These are phyloP conservation scores for Nicotiana attenuata DNA, from an alignment of 257 asterid genomes.

Conservation along the genomic window DNA sequence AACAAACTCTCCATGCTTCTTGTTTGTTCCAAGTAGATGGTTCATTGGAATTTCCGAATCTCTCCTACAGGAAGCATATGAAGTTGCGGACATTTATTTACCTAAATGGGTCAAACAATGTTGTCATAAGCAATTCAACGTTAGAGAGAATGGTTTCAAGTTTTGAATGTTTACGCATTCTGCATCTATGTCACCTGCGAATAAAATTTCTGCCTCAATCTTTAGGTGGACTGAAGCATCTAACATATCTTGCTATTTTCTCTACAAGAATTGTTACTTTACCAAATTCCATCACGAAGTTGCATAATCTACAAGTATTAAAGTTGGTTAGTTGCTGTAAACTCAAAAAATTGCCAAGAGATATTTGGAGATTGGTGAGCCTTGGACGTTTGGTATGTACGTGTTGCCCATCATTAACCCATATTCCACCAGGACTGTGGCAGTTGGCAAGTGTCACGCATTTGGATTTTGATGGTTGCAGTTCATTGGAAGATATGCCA, in stretches of 20 bases:
- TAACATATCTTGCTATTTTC: neutral
- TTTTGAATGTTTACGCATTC: neutral
- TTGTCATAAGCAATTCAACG: neutral
- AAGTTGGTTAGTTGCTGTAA: neutral
- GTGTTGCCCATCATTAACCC: neutral
- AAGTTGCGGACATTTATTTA: neutral
- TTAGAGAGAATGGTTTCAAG: neutral
- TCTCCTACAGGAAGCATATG: neutral
- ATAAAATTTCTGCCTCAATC: neutral
- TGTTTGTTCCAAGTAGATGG: neutral
- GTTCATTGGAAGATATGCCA: neutral
- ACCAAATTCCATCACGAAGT: neutral
- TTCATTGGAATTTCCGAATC: neutral
- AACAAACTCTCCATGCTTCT: neutral
- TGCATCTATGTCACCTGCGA: neutral
- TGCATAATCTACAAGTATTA: neutral
- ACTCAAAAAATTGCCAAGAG: neutral
- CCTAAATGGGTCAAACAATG: neutral
- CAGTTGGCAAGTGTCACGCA: neutral
- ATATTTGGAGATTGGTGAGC: slow-evolving; percentile 1
- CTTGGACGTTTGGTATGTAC: neutral
- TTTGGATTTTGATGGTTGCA: neutral
- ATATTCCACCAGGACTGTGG: neutral
- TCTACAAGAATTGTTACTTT: neutral
- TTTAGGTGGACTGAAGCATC: slow-evolving; percentile 1